These are phyloP conservation scores for Cyclotella atomus DNA, from an alignment of 108 stramenopile species.

Conservation along the genomic window DNA sequence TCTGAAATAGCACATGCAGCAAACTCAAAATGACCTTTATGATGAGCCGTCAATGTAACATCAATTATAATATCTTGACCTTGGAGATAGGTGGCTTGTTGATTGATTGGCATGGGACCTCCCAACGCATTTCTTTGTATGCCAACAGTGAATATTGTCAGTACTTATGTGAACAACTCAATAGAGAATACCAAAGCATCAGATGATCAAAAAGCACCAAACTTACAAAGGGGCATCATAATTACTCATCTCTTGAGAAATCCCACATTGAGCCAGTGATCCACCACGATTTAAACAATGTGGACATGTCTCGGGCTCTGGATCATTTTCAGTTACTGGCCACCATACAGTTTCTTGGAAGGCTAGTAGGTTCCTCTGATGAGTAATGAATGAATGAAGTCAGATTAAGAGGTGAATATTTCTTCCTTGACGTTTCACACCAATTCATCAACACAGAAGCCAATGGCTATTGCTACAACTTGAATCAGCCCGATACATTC, in stretches of 20 bases:
- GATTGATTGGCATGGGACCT: slow-evolving; percentile 49
- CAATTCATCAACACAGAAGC: too few species aligned
- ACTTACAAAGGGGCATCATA: slow-evolving; percentile 41
- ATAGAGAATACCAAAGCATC: too few species aligned
- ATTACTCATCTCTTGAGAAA: slow-evolving; percentile 34
- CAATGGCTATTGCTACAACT: too few species aligned
- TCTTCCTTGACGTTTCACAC: too few species aligned
- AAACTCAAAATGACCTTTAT: slow-evolving; percentile 66
- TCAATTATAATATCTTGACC: slow-evolving; percentile 54
- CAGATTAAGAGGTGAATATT: background rate
- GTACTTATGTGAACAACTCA: too few species aligned
- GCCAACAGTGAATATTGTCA: background rate
- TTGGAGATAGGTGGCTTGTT: slow-evolving; percentile 46
- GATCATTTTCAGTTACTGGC: slow-evolving; percentile 34
- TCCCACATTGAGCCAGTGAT: slow-evolving; percentile 41
- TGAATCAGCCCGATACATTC: too few species aligned
- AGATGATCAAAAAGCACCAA: too few species aligned
- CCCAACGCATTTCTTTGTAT: slow-evolving; percentile 40
- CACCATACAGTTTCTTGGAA: slow-evolving; percentile 49
- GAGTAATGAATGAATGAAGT: background rate
- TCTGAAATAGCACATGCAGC: slow-evolving; percentile 50
- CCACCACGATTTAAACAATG: slow-evolving; percentile 51
- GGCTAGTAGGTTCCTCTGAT: slow-evolving; percentile 34
- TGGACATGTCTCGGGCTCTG: slow-evolving; percentile 47
- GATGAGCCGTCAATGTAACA: slow-evolving; percentile 63